Evolutionary conservation across 805 yeast species (phyloP).

Genomic region (Hanseniaspora guilliermondii): DNA sequence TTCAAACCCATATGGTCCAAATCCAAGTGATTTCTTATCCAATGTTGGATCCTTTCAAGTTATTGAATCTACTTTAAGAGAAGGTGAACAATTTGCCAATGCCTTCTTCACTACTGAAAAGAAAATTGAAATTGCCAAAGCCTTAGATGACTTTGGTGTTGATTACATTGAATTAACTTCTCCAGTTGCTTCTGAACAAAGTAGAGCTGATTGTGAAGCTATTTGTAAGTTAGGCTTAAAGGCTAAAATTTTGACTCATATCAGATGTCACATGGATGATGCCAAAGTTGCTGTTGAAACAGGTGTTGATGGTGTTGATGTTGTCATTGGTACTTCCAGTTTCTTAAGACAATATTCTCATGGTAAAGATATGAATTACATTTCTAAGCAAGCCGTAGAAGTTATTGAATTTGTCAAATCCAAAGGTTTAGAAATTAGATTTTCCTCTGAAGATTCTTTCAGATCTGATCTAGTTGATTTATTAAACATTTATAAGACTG

Average conservation of each 20-base stretch:
- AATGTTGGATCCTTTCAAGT: conserved; percentile 81
- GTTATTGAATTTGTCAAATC: conserved; percentile 95
- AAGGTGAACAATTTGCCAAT: conserved; percentile 97
- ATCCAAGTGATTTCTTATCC: conserved; percentile 83
- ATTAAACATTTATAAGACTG: conserved; percentile 89
- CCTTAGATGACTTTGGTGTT: conserved; percentile 93
- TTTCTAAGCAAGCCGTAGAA: conserved; percentile 89
- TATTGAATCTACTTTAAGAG: conserved; percentile 91
- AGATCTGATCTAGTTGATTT: conserved; percentile 92
- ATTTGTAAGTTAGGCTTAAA: conserved; percentile 93
- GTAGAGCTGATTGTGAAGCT: conserved; percentile 89
- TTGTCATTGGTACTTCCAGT: conserved; percentile 93
- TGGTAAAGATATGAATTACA: conserved; percentile 97
- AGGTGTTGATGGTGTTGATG: conserved; percentile 98
- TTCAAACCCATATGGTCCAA: conserved; percentile 83
- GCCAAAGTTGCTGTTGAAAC: conserved; percentile 95
- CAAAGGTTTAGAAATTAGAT: conserved; percentile 92
- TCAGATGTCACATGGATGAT: conserved; percentile 98
- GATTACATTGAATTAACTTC: conserved; percentile 96
- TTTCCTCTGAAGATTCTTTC: conserved; percentile 94
- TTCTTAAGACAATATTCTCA: conserved; percentile 89
- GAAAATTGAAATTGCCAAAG: conserved; percentile 93
- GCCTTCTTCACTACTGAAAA: conserved; percentile 90
- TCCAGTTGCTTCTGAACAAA: conserved; percentile 95
- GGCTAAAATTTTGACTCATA: conserved; percentile 91